phyloP scores from a whole-genome alignment of 805 yeast genomes.

The Wickerhamomyces strasburgensis region DNA sequence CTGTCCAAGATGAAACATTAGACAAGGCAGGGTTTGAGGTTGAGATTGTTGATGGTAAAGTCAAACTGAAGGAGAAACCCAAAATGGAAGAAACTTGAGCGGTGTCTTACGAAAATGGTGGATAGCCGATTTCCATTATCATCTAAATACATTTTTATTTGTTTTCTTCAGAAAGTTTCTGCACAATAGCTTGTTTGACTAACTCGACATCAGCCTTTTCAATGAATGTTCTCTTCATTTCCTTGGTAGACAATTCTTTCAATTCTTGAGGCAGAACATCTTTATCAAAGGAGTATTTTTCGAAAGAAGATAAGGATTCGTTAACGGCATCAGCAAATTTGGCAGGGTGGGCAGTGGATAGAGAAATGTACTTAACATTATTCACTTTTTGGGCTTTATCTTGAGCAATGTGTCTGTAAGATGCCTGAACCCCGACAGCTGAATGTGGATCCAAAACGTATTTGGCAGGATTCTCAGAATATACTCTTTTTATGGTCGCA shows the following conservation, averaged over 20 bases:
- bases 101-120: not conserved
- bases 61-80: constrained; percentile 41
- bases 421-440: constrained; percentile 86
- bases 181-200: constrained; percentile 71
- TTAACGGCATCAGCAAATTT: constrained; percentile 96
- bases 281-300: constrained; percentile 77
- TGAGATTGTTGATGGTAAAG: constrained; percentile 65
- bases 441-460: constrained; percentile 96
- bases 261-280: constrained; percentile 89
- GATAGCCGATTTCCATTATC: too few species aligned
- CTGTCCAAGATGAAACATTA: constrained; percentile 53
- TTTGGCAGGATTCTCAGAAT: constrained; percentile 49
- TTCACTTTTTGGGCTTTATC: constrained; percentile 36
- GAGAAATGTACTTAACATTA: constrained; percentile 54
- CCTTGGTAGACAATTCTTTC: constrained; percentile 61
- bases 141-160: not conserved
- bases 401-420: constrained; percentile 53
- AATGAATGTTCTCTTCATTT: constrained; percentile 68
- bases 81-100: constrained; percentile 11
- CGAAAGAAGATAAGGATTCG: constrained; percentile 58
- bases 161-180: constrained; percentile 52
- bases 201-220: constrained; percentile 69
- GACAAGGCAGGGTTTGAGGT: constrained; percentile 75
- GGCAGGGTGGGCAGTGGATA: constrained; percentile 98
- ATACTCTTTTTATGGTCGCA: constrained; percentile 69